Evolutionary conservation across 1,284 basidiomycete species (phyloP).

Genomic region (Phenoliferia sp.): DNA sequence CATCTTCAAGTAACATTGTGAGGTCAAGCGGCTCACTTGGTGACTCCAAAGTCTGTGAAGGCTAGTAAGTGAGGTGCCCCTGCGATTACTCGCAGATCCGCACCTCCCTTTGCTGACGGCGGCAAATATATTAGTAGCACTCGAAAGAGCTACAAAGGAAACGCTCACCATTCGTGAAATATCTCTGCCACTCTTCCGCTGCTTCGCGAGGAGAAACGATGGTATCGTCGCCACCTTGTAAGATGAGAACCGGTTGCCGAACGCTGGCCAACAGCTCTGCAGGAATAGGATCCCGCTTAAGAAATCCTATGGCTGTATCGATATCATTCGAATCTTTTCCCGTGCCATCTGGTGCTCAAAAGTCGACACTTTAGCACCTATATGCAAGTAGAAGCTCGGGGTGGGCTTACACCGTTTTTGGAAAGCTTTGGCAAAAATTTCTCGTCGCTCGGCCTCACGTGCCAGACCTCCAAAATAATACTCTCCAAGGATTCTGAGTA

Average conservation of each 20-base stretch:
- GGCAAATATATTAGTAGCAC: neutral
- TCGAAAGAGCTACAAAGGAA: neutral
- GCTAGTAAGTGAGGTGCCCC: neutral
- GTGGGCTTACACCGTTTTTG: neutral
- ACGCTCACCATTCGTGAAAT: neutral
- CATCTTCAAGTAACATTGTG: neutral
- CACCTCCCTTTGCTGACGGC: neutral
- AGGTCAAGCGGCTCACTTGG: neutral
- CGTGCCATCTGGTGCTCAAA: neutral
- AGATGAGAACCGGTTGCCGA: neutral
- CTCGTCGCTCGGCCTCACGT: neutral
- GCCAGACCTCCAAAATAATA: neutral
- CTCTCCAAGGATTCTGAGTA: neutral
- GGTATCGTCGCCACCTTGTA: neutral
- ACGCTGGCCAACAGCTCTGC: neutral
- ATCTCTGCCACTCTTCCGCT: neutral
- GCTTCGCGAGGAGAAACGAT: neutral
- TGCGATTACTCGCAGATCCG: neutral
- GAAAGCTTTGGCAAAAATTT: neutral
- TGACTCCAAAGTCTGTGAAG: neutral
- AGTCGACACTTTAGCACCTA: neutral
- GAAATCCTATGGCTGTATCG: neutral
- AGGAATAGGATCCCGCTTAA: neutral
- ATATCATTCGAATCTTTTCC: neutral
- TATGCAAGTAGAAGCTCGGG: neutral